phyloP scores from a whole-genome alignment of 2,329 filamentous ascomycete genomes.

The Fusarium solani-melongenae region DNA sequence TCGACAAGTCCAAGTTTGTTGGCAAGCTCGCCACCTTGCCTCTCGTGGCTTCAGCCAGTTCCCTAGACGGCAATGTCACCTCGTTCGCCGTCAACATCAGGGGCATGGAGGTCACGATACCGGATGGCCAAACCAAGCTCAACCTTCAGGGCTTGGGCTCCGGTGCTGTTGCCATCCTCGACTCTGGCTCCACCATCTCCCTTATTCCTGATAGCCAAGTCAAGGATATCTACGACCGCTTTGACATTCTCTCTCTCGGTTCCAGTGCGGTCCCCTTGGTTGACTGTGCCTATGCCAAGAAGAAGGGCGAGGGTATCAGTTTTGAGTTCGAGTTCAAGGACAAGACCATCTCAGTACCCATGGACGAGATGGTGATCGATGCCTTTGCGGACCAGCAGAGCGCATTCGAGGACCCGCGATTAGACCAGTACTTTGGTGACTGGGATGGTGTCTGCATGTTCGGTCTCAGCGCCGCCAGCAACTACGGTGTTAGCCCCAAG shows the following conservation, averaged over 20 bases:
- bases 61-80: conserved; percentile 55
- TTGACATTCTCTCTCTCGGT: conserved; percentile 59
- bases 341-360: conserved; percentile 59
- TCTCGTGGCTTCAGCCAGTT: conserved; percentile 60
- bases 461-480: conserved; percentile 59
- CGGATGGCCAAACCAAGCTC: conserved; percentile 44
- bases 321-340: conserved; percentile 66
- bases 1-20: conserved; percentile 78
- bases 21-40: conserved; percentile 58
- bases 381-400: conserved; percentile 51
- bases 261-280: conserved; percentile 60
- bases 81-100: conserved; percentile 51
- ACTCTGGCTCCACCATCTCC: conserved; percentile 78
- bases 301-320: conserved; percentile 55
- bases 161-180: conserved; percentile 75
- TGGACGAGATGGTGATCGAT: conserved; percentile 65
- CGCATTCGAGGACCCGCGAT: conserved; percentile 52
- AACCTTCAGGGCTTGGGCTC: conserved; percentile 53
- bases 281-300: conserved; percentile 61
- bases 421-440: conserved; percentile 48
- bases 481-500: conserved; percentile 45
- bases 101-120: conserved; percentile 52
- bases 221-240: conserved; percentile 59
- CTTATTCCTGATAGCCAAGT: conserved; percentile 73
- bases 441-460: conserved; percentile 64